Evolutionary conservation across 164 flowering plant species (phyloP).

Genomic region (Dillenia suffruticosa): DNA sequence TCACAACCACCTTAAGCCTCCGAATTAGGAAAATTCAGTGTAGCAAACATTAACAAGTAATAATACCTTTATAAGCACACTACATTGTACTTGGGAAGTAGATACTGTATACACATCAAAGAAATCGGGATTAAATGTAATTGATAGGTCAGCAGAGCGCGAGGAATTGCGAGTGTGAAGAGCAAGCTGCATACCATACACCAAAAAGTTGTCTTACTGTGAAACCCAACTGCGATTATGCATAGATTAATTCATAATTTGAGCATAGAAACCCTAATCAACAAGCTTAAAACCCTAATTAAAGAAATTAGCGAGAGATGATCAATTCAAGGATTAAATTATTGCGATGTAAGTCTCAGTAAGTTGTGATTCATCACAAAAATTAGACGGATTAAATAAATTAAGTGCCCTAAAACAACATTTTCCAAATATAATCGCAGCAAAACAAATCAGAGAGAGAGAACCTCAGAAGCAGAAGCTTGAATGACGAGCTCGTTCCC

Average conservation of each 20-base stretch:
- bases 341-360: no score
- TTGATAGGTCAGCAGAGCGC: constrained; percentile 74
- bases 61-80: constrained; percentile 86
- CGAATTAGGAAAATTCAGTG: no score
- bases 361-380: no score
- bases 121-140: constrained; percentile 63
- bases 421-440: no score
- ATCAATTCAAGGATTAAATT: no score
- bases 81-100: constrained; percentile 60
- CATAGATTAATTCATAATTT: no score
- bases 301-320: no score
- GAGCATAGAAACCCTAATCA: constrained; percentile 6
- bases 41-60: constrained; percentile 1
- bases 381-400: no score
- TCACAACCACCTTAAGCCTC: no score
- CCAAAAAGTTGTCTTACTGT: background rate
- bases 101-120: constrained; percentile 61
- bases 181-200: constrained; percentile 46
- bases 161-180: constrained; percentile 81
- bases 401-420: no score
- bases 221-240: constrained; percentile 9
- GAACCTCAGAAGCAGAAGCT: constrained; percentile 85
- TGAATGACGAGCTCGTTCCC: constrained; percentile 86
- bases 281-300: background rate
- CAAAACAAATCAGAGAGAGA: background rate